A percentile compares a stretch with the other conserved stretches of the same genome.
phyloP scores from a whole-genome alignment of 176 grass and related monocot genomes.

The Secale cereale region DNA sequence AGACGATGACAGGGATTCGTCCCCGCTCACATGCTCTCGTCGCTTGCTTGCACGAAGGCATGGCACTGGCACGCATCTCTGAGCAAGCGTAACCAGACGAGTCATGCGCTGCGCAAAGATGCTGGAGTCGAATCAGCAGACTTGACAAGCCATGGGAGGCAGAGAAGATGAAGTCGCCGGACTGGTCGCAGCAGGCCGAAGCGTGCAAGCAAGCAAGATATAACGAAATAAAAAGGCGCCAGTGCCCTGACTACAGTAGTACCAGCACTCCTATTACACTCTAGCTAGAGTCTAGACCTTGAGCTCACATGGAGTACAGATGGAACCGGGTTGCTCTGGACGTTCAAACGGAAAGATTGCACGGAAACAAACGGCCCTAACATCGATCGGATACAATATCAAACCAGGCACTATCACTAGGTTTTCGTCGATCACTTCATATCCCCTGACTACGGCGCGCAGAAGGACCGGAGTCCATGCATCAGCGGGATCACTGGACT shows the following conservation, averaged over 20 bases:
- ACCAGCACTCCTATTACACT: no score
- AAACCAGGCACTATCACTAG: background rate
- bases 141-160: conserved; percentile 30
- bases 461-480: background rate
- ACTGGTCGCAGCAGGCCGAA: background rate
- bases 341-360: background rate
- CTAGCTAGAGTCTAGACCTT: no score
- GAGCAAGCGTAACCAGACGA: background rate
- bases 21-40: background rate
- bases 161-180: background rate
- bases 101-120: background rate
- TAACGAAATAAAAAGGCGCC: background rate
- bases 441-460: background rate
- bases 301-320: no score
- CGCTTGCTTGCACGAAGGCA: background rate
- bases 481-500: background rate
- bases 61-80: background rate
- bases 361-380: background rate
- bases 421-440: background rate
- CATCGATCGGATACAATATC: no score
- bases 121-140: background rate
- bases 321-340: no score
- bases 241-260: background rate
- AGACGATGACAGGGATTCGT: background rate
- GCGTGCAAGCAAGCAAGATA: background rate